Evolutionary conservation across 495 filamentous ascomycete genomes (phyloP), one percentile per base, ranked within the genome.

Genomic region (Umbilicaria muhlenbergii): DNA sequence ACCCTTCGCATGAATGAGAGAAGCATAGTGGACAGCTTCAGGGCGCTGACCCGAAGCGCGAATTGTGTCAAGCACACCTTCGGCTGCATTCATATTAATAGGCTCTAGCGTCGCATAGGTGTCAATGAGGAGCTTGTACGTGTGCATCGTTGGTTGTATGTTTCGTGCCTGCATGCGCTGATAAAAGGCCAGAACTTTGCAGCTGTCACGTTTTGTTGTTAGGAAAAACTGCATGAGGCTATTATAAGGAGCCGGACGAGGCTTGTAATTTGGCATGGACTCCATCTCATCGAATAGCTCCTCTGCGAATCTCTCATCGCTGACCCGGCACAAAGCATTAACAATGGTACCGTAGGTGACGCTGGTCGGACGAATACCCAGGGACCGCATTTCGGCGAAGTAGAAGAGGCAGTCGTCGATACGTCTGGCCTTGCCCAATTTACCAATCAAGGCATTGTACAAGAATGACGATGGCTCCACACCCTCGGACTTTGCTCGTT

Each of bases 221-320:
- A 95, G 74, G 76, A 96, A 98, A 70, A 93, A 96, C 61, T 98
- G 91, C 73, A 98, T 98, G 75, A 98, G 78, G 57, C 83, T 89
- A 67, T 98, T 95, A 71, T 98, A 98, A 3, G 91, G 91, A 10
- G 91, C 91, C 3, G 92, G 84, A 6, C 91, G 77, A 34, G 91
- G 85, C 68, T 96, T 94, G 77, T 96, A 98, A 67, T 96, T 96
- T 34, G 87, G 83, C 83, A 93, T 93, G 34, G 77, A 78, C 67
- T 98, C 91, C 91, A 98, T 98, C 67, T 98, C 92, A 52, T 95
- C 85, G 59, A 98, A 96, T 52, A 96, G 79, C 61, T 98, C 84
- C 55, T 95, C 91, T 38, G 91, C 91, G 55, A 95, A 94, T 42
- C 87, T 86, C 63, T 96, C 91, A 49, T 98, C 89, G 55, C 85